Percentiles rank a stretch among this genome's conserved stretches.
Evolutionary conservation across 2,329 filamentous ascomycete genomes (phyloP).

Genomic region (Biscogniauxia mediterranea): DNA sequence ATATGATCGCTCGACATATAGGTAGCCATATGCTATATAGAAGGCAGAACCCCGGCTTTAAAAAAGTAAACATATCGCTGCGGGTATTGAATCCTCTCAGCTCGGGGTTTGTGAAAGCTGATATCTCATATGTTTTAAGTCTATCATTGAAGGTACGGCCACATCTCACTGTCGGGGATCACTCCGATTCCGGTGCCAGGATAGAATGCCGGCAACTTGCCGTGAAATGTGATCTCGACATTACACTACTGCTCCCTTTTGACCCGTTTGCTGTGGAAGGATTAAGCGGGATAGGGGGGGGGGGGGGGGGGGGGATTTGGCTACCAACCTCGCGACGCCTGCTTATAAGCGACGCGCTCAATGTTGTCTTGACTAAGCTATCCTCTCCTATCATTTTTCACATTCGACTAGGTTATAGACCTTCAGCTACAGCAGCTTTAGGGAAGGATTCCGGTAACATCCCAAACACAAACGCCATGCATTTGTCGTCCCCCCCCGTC

Average conservation of each 20-base stretch:
- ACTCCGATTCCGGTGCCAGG: neutral
- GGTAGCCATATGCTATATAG: neutral
- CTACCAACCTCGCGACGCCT: neutral
- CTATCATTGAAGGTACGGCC: neutral
- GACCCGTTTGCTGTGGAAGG: neutral
- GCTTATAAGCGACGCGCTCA: neutral
- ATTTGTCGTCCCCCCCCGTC: neutral
- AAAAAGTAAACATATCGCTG: neutral
- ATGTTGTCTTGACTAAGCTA: neutral
- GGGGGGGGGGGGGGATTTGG: neutral
- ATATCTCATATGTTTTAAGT: neutral
- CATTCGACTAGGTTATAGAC: neutral
- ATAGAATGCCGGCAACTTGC: neutral
- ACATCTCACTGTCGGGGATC: neutral
- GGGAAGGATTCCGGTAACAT: neutral
- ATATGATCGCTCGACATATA: neutral
- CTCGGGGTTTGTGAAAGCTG: neutral
- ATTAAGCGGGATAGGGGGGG: neutral
- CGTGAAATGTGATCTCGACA: neutral
- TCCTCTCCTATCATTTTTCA: neutral
- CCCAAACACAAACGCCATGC: neutral
- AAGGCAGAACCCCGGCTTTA: neutral
- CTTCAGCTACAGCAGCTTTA: neutral
- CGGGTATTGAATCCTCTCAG: neutral
- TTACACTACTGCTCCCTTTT: neutral